phyloP scores from a whole-genome alignment of 2,329 filamentous ascomycete genomes.

The Fusarium decemcellulare region DNA sequence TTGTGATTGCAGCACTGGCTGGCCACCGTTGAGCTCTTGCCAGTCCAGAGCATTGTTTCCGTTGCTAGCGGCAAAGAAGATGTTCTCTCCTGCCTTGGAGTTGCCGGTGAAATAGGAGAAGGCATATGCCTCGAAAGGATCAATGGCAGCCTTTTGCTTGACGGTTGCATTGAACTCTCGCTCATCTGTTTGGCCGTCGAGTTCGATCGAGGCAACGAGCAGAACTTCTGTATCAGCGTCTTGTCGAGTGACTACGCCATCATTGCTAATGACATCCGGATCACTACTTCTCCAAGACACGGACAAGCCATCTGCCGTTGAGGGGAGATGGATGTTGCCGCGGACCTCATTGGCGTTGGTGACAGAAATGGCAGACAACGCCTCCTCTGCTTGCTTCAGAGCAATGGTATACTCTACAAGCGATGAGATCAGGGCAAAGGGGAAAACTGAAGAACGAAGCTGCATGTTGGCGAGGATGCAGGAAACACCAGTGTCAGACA shows the following conservation, averaged over 20 bases:
- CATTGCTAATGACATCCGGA: conserved; percentile 49
- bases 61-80: conserved; percentile 65
- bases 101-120: conserved; percentile 67
- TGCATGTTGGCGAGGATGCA: conserved; percentile 2
- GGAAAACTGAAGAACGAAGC: background rate
- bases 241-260: conserved; percentile 55
- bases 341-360: conserved; percentile 55
- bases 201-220: conserved; percentile 53
- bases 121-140: conserved; percentile 60
- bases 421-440: conserved; percentile 10
- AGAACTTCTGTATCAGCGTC: conserved; percentile 45
- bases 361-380: conserved; percentile 40
- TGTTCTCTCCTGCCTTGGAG: conserved; percentile 62
- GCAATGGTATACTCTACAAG: background rate
- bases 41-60: conserved; percentile 67
- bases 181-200: conserved; percentile 41
- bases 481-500: background rate
- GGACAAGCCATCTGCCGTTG: conserved; percentile 44
- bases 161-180: conserved; percentile 54
- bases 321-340: conserved; percentile 55
- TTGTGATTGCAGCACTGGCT: conserved; percentile 61
- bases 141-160: conserved; percentile 49
- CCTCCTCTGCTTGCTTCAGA: background rate
- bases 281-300: conserved; percentile 56
- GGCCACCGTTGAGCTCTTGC: conserved; percentile 63